A percentile compares a stretch with the other conserved stretches of the same genome.
Conservation (phyloP, 495 filamentous ascomycete genomes). For the Aspergillus cavernicola region DNA sequence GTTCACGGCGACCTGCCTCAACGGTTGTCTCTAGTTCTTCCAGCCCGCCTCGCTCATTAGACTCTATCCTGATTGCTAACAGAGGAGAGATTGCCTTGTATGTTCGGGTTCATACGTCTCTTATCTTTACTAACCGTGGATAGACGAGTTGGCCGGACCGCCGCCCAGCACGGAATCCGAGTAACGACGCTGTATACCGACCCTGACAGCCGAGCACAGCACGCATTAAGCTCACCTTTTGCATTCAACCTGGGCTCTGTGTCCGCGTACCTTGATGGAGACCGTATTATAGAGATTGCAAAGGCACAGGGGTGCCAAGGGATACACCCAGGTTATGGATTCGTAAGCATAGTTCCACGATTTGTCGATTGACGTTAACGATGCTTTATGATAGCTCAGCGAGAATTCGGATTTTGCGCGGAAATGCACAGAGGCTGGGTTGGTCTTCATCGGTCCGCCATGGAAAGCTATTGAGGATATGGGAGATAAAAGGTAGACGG, state of each 20-base stretch:
- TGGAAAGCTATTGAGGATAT: constrained; percentile 92
- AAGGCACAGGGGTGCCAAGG: constrained; percentile 80
- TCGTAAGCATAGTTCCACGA: constrained; percentile 50
- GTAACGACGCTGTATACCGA: constrained; percentile 95
- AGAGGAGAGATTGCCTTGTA: constrained; percentile 93
- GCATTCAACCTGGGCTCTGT: constrained; percentile 78
- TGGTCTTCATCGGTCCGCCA: constrained; percentile 93
- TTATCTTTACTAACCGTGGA: constrained; percentile 7
- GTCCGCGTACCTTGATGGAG: constrained; percentile 85
- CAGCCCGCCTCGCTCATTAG: constrained; percentile 49
- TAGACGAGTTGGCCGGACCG: constrained; percentile 82
- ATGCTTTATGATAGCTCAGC: constrained; percentile 47
- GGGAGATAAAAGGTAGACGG: constrained; percentile 81
- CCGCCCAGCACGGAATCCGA: constrained; percentile 80
- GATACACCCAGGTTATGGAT: constrained; percentile 96
- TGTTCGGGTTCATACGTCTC: constrained; percentile 14
- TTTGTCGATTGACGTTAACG: constrained; percentile 7
- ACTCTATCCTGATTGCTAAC: constrained; percentile 92
- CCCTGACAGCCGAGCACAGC: constrained; percentile 80
- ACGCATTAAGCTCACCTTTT: constrained; percentile 79
- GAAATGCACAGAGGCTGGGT: constrained; percentile 82
- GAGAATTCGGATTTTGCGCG: constrained; percentile 91
- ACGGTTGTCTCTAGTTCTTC: constrained; percentile 25
- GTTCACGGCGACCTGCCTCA: constrained; percentile 34
- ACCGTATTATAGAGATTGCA: constrained; percentile 83